Percentiles rank a stretch among this genome's conserved stretches.
These are phyloP conservation scores for Vitis amurensis DNA, from an alignment of 164 flowering plant species.

Conservation along the genomic window DNA sequence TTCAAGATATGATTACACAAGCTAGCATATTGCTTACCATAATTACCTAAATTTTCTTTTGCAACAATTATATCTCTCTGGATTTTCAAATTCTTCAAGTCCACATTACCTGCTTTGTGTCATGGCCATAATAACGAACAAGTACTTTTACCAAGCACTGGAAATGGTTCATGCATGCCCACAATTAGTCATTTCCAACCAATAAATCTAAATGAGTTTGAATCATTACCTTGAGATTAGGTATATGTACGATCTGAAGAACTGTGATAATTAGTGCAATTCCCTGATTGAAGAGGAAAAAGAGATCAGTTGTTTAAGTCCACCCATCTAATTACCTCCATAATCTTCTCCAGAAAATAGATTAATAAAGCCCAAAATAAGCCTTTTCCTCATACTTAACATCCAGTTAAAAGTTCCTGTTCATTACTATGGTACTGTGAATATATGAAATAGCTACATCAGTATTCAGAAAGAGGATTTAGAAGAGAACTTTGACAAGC, in stretches of 20 bases:
- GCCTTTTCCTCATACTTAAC: background rate
- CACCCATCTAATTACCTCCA: background rate
- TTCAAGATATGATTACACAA: no score
- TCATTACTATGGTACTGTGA: no score
- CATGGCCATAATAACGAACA: no score
- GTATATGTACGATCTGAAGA: conserved; percentile 49
- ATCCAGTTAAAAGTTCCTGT: background rate
- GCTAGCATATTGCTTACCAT: no score
- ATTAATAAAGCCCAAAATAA: background rate
- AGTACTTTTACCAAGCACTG: no score
- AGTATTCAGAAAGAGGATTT: background rate
- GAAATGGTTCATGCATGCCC: no score
- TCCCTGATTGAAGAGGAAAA: conserved; percentile 28
- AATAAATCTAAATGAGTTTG: background rate
- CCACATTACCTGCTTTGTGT: no score
- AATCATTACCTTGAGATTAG: conserved; percentile 51
- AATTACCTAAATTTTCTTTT: no score
- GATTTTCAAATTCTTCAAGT: no score
- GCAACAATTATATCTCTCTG: no score
- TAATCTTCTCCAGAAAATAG: background rate
- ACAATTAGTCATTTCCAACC: background rate
- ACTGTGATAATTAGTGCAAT: conserved; percentile 52
- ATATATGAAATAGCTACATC: background rate
- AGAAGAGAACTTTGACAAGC: background rate
- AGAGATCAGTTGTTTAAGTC: background rate